phyloP scores from a whole-genome alignment of 1,139 yeast species.

The Yamadazyma kanchanaburiensis region DNA sequence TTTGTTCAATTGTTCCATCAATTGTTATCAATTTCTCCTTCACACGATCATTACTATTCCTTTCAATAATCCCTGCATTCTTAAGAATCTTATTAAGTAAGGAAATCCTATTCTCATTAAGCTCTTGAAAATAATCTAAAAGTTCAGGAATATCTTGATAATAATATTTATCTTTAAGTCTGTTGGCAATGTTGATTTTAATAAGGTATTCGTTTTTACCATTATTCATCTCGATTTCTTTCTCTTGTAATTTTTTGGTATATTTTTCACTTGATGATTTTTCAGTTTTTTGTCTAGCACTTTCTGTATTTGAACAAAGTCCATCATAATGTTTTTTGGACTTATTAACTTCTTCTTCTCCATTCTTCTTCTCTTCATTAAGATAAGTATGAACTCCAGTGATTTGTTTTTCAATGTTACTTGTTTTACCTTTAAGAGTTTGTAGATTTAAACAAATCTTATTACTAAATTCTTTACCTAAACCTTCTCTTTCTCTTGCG shows the following conservation, averaged over 20 bases:
- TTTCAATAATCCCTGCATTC: constrained; percentile 64
- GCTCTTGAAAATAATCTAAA: constrained; percentile 79
- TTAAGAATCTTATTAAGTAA: constrained; percentile 69
- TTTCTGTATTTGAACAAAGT: constrained; percentile 77
- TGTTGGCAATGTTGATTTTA: constrained; percentile 77
- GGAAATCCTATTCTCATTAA: constrained; percentile 76
- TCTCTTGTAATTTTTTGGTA: constrained; percentile 55
- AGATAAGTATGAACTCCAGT: constrained; percentile 59
- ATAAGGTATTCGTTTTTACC: constrained; percentile 82
- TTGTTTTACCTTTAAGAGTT: constrained; percentile 52
- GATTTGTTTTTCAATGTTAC: constrained; percentile 53
- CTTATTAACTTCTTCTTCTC: constrained; percentile 66
- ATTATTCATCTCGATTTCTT: constrained; percentile 77
- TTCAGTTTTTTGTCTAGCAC: constrained; percentile 69
- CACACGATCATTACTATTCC: constrained; percentile 50
- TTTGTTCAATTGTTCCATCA: constrained; percentile 61
- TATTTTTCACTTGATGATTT: constrained; percentile 56
- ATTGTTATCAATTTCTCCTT: constrained; percentile 52
- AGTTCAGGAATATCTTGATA: constrained; percentile 94
- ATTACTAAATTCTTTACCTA: constrained; percentile 59
- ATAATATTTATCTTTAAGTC: constrained; percentile 87
- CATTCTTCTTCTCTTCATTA: constrained; percentile 50
- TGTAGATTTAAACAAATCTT: constrained; percentile 64
- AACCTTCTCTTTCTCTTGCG: constrained; percentile 61
- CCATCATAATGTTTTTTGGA: constrained; percentile 76